Conservation (phyloP, 805 yeast species). For the Candida loeiensis region DNA sequence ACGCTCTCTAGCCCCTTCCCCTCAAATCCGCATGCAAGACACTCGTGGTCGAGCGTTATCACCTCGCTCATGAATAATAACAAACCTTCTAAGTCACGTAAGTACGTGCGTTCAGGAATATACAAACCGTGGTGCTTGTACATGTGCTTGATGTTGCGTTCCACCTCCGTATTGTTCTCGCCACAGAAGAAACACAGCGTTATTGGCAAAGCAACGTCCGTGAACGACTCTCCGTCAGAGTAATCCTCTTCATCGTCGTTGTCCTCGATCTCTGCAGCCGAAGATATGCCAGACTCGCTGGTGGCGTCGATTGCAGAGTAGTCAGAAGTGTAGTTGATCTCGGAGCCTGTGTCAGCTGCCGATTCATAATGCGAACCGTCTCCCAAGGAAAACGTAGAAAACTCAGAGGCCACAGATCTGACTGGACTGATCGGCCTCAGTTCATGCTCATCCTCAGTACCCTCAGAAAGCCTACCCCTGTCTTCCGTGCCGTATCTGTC, state of each 20-base stretch:
- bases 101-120: slow-evolving; percentile 40
- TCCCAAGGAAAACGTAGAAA: slow-evolving; percentile 56
- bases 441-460: slow-evolving; percentile 6
- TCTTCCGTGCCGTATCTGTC: slow-evolving; percentile 29
- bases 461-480: slow-evolving; percentile 34
- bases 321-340: slow-evolving; percentile 35
- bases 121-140: slow-evolving; percentile 43
- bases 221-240: slow-evolving; percentile 23
- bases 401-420: slow-evolving; percentile 50
- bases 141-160: slow-evolving; percentile 50
- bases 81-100: slow-evolving; percentile 37
- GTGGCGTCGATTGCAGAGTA: slow-evolving; percentile 16
- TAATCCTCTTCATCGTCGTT: slow-evolving; percentile 14
- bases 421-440: slow-evolving; percentile 49
- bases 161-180: slow-evolving; percentile 47
- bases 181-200: slow-evolving; percentile 60
- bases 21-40: slow-evolving; percentile 43
- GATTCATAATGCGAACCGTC: slow-evolving; percentile 31
- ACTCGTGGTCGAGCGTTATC: slow-evolving; percentile 38
- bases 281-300: slow-evolving; percentile 7
- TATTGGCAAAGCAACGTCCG: slow-evolving; percentile 41
- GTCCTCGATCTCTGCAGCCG: background rate
- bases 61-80: slow-evolving; percentile 36
- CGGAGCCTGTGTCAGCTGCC: slow-evolving; percentile 48
- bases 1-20: slow-evolving; percentile 41